phyloP scores from a whole-genome alignment of 2,329 filamentous ascomycete species.

The Septoria linicola region DNA sequence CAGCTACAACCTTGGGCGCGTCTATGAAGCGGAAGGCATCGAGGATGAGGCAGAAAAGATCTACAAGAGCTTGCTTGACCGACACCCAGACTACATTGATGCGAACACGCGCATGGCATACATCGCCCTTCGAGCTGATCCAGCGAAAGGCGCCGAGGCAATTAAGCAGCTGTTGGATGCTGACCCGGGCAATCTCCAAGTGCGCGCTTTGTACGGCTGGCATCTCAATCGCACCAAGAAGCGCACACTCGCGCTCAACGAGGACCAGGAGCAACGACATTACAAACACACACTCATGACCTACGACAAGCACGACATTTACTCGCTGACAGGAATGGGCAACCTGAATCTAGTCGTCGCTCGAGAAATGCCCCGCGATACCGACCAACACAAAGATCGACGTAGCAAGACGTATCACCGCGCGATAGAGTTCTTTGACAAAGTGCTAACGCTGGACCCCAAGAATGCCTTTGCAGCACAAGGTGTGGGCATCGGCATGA shows the following conservation, averaged over 20 bases:
- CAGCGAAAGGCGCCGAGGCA: conserved; percentile 79
- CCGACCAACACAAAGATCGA: conserved; percentile 87
- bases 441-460: conserved; percentile 89
- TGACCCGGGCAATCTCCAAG: conserved; percentile 82
- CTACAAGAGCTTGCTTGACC: conserved; percentile 79
- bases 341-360: conserved; percentile 88
- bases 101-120: conserved; percentile 86
- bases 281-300: conserved; percentile 95
- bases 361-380: conserved; percentile 89
- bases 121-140: conserved; percentile 77
- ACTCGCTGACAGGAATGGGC: conserved; percentile 93
- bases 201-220: conserved; percentile 92
- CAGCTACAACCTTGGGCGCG: conserved; percentile 91
- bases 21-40: conserved; percentile 82
- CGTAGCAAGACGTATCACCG: conserved; percentile 82
- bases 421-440: conserved; percentile 97
- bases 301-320: conserved; percentile 97
- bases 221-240: conserved; percentile 89
- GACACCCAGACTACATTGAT: conserved; percentile 87
- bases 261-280: conserved; percentile 88
- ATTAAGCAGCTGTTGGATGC: conserved; percentile 83
- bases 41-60: conserved; percentile 81
- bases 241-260: conserved; percentile 72
- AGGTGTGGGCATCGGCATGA: conserved; percentile 87
- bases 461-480: conserved; percentile 96